Base-by-base conservation (phyloP, 257 asterid species). In the Penstemon eatonii region DNA sequence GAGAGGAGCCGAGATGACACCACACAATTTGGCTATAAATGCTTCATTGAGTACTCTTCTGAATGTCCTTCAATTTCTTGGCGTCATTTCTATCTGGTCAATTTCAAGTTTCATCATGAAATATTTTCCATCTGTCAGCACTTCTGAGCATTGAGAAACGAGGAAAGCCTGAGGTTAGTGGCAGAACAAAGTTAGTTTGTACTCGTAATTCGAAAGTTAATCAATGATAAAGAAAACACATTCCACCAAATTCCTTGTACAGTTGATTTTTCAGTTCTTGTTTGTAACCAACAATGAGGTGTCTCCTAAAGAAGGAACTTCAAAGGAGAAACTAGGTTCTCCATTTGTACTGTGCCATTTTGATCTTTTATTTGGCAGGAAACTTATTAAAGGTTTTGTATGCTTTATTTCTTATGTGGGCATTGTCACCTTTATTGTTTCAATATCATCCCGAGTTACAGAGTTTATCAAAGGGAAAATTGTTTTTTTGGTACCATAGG, bases 31-130 rank as follows among this genome's bases (percentile, higher is more conserved):
- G 82, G 96, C 96, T 52, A 93, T 93, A 78, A 90, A 87, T 44
- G 76, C 87, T 15, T 93, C 96, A 5, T 76, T 93, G 71, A 82
- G 86, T 60, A 85, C 92, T 3, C 92, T 93, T 55, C 80, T 93
- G 52, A 90, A 84, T 33, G 94, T 93, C 50, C 95, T 93, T 33
- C 96, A 90, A 68, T 80, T 90, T 71, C 99, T 90, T 52, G 99
- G 99, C 19, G 69, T 93, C 65, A 80, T 90, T 45, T 88, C 92
- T 69, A 87, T 93, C 45, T 93, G 99, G 97, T 93, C 96, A 0
- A 96, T 93, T 59, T 87, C 99, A 7, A 90, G 95, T 82, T 93
- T 88, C 84, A 81, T 93, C 90, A 83, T 87, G 88, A 80, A 89
- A 76, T 80, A 81, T 52, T 82, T 76, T 70, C 85, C 94, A 66